Conservation (phyloP, 192 early-diverging fungal species). For the Kickxella alabastrina region DNA sequence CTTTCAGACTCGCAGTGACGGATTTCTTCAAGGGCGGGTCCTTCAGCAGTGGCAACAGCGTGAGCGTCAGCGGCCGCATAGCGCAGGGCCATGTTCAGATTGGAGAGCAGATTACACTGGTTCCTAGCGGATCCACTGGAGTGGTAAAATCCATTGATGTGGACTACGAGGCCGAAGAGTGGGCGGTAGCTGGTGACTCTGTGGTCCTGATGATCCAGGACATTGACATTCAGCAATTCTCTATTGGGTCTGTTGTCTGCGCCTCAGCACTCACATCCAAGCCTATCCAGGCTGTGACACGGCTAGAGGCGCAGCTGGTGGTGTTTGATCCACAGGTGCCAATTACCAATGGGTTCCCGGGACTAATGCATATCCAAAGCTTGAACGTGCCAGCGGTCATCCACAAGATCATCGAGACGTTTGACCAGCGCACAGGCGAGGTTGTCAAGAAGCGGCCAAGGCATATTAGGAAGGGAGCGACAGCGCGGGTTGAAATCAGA, state of each 20-base stretch:
- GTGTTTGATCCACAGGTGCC: slow-evolving; percentile 92
- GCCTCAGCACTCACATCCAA: slow-evolving; percentile 36
- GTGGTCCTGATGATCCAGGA: slow-evolving; percentile 68
- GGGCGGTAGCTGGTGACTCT: slow-evolving; percentile 94
- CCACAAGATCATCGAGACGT: slow-evolving; percentile 65
- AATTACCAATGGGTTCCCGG: slow-evolving; percentile 85
- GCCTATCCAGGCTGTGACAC: slow-evolving; percentile 73
- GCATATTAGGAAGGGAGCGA: slow-evolving; percentile 55
- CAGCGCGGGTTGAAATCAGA: slow-evolving; percentile 81
- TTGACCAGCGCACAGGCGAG: slow-evolving; percentile 82
- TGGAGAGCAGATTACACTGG: slow-evolving; percentile 74
- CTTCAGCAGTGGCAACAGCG: slow-evolving; percentile 58
- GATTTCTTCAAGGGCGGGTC: slow-evolving; percentile 89
- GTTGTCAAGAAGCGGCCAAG: slow-evolving; percentile 81
- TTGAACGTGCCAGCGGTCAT: slow-evolving; percentile 75
- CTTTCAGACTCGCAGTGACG: slow-evolving; percentile 79
- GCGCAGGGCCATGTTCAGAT: slow-evolving; percentile 84
- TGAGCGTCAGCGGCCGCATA: slow-evolving; percentile 83
- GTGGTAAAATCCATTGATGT: slow-evolving; percentile 76
- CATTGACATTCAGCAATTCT: slow-evolving; percentile 44
- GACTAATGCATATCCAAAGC: slow-evolving; percentile 83
- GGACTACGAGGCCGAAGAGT: slow-evolving; percentile 65
- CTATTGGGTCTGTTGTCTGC: slow-evolving; percentile 84
- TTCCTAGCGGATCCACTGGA: slow-evolving; percentile 77
- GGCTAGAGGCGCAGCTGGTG: slow-evolving; percentile 82